Evolutionary conservation across 2,329 filamentous ascomycete genomes (phyloP).

Genomic region (Trichoderma koningii): DNA sequence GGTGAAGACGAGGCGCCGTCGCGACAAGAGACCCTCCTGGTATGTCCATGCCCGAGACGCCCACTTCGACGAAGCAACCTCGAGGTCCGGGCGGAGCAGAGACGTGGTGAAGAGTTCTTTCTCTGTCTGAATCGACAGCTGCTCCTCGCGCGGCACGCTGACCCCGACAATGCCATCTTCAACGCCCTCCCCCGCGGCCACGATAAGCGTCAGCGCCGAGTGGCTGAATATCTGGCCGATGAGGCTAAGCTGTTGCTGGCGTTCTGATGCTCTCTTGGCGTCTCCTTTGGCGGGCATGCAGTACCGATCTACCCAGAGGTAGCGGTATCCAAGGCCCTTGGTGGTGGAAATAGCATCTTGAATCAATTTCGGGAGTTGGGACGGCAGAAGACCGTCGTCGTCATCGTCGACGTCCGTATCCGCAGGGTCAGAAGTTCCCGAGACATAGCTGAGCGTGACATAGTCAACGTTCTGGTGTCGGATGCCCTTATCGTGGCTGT

Average conservation of each 20-base stretch:
- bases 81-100: constrained; percentile 41
- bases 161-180: constrained; percentile 41
- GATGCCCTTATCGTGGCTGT: constrained; percentile 18
- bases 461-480: constrained; percentile 35
- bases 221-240: constrained; percentile 42
- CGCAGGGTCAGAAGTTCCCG: constrained; percentile 29
- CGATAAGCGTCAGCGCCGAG: constrained; percentile 41
- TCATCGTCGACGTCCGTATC: background rate
- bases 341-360: constrained; percentile 41
- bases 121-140: constrained; percentile 41
- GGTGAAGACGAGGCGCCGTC: constrained; percentile 42
- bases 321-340: constrained; percentile 39
- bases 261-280: constrained; percentile 29
- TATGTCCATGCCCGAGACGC: constrained; percentile 42
- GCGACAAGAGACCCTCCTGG: constrained; percentile 43
- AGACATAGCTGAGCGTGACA: constrained; percentile 43
- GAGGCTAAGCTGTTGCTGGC: constrained; percentile 36
- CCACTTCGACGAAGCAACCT: constrained; percentile 42
- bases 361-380: constrained; percentile 37
- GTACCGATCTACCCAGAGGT: constrained; percentile 44
- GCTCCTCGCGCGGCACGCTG: constrained; percentile 39
- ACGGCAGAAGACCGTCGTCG: constrained; percentile 32
- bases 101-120: constrained; percentile 42
- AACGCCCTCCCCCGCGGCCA: constrained; percentile 39
- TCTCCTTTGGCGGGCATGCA: constrained; percentile 38